Evolutionary conservation across 192 early-diverging fungal genomes (phyloP).

Genomic region (Coemansia sp.): DNA sequence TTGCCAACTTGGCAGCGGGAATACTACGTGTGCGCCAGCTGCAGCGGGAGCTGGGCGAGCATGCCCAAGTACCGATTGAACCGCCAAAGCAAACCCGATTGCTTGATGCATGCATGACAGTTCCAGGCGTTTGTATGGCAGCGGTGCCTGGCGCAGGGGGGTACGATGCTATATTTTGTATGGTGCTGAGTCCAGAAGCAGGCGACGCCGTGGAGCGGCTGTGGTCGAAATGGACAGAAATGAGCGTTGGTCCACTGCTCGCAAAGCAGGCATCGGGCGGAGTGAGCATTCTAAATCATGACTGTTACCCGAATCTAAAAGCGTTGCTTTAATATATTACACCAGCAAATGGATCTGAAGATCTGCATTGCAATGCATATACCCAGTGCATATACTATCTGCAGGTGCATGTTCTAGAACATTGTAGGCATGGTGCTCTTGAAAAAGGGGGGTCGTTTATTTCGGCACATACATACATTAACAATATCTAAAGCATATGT

Average conservation of each 20-base stretch:
- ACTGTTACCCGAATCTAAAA: slow-evolving; percentile 17
- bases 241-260: slow-evolving; percentile 80
- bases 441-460: too few relatives aligned
- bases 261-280: slow-evolving; percentile 64
- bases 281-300: slow-evolving; percentile 34
- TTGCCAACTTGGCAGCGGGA: slow-evolving; percentile 54
- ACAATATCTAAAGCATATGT: not conserved
- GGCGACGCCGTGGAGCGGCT: slow-evolving; percentile 55
- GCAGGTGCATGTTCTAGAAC: too few relatives aligned
- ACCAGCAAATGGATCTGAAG: too few relatives aligned
- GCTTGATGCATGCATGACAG: slow-evolving; percentile 74
- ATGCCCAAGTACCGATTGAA: slow-evolving; percentile 84
- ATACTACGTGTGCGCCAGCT: slow-evolving; percentile 56
- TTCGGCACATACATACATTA: too few relatives aligned
- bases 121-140: slow-evolving; percentile 84
- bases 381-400: too few relatives aligned
- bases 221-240: slow-evolving; percentile 71
- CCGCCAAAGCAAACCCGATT: slow-evolving; percentile 82
- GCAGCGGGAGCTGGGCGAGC: slow-evolving; percentile 69
- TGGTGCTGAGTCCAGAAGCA: slow-evolving; percentile 60
- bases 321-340: not conserved
- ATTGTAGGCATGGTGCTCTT: too few relatives aligned
- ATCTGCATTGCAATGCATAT: too few relatives aligned
- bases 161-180: slow-evolving; percentile 94
- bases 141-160: slow-evolving; percentile 98